A percentile compares a stretch with the other conserved stretches of the same genome.
Conservation (phyloP, 208 protist species). For the Leishmania mexicana region DNA sequence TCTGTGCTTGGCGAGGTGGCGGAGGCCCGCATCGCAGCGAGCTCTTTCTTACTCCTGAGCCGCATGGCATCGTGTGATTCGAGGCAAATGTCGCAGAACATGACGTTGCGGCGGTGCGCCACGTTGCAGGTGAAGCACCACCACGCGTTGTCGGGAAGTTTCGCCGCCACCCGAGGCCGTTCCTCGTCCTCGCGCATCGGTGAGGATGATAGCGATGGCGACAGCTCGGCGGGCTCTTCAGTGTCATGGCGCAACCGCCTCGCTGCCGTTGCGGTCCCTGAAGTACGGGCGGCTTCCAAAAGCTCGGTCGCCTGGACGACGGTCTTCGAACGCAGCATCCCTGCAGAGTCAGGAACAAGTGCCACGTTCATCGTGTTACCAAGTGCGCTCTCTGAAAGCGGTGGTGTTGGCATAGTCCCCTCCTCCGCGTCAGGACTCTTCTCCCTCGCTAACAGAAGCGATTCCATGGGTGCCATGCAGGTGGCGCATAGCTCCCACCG, state of each 20-base stretch:
- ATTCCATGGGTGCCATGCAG: conserved; percentile 45
- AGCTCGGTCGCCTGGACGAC: neutral
- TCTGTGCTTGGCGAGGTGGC: neutral
- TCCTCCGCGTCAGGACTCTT: neutral
- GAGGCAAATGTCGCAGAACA: conserved; percentile 89
- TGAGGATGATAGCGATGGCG: too few species aligned
- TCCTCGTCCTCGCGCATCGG: neutral
- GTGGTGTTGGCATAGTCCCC: too few species aligned
- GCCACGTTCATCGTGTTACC: neutral
- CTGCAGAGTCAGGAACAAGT: neutral
- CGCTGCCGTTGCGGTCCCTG: neutral
- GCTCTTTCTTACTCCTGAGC: neutral
- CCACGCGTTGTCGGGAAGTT: conserved; percentile 51
- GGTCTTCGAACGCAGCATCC: conserved; percentile 4
- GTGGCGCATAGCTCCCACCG: conserved; percentile 82
- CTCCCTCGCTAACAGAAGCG: neutral
- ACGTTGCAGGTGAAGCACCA: conserved; percentile 82
- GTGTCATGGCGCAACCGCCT: neutral
- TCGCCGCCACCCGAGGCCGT: conserved; percentile 6
- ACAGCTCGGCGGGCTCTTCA: neutral
- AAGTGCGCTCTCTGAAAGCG: neutral
- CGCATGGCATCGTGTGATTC: conserved; percentile 29
- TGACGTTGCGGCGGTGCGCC: conserved; percentile 71
- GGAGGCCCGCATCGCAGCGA: neutral
- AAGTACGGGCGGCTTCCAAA: neutral